Conservation (phyloP, 371 early-diverging fungal genomes). For the Mucor mucedo region DNA sequence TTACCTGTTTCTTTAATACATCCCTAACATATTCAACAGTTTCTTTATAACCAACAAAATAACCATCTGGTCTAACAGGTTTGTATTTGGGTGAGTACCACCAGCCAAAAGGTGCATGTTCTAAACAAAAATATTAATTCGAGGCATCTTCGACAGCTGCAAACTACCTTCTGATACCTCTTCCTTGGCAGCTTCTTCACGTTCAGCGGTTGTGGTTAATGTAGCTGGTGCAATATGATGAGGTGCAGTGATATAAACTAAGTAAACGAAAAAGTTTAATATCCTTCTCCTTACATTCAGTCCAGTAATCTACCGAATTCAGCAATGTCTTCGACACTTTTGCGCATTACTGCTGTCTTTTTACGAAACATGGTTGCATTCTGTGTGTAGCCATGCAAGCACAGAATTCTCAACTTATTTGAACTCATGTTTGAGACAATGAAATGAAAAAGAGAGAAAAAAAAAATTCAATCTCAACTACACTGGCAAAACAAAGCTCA, state of each 20-base stretch:
- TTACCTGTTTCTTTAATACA: constrained; percentile 50
- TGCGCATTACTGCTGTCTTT: constrained; percentile 60
- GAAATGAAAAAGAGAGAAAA: not conserved
- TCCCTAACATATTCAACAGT: constrained; percentile 47
- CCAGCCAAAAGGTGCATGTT: constrained; percentile 57
- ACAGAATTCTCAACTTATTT: constrained; percentile 53
- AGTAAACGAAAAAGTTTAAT: not conserved
- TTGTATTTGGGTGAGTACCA: constrained; percentile 44
- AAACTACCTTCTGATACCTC: constrained; percentile 38
- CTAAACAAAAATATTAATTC: constrained; percentile 17
- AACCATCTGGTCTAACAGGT: constrained; percentile 34
- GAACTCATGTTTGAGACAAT: not conserved
- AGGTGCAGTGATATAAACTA: constrained; percentile 63
- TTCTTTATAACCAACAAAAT: constrained; percentile 58
- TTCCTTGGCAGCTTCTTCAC: constrained; percentile 37
- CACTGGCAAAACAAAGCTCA: too few species aligned
- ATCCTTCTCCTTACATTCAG: not conserved
- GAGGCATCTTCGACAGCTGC: not conserved
- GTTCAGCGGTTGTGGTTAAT: constrained; percentile 35
- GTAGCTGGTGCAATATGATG: constrained; percentile 54
- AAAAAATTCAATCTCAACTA: not conserved
- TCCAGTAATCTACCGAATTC: constrained; percentile 46
- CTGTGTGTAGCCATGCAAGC: constrained; percentile 74
- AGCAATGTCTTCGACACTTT: constrained; percentile 52
- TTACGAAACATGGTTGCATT: constrained; percentile 63